Percentiles rank a stretch among this genome's conserved stretches.
Evolutionary conservation across 2,329 filamentous ascomycete genomes (phyloP).

Genomic region (Aspergillus ochraceus): DNA sequence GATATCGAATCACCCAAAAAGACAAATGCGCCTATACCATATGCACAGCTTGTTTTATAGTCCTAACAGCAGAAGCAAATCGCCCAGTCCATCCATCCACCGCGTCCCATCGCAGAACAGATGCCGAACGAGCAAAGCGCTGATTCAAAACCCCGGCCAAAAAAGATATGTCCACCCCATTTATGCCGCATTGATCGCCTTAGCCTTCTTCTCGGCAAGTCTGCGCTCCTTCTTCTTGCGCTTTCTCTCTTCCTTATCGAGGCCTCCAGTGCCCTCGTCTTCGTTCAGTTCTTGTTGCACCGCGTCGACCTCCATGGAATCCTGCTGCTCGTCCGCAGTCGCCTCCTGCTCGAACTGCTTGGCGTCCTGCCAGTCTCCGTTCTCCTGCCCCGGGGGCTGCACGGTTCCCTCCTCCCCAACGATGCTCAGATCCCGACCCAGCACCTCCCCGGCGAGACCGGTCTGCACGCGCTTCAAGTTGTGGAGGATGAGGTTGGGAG

Average conservation of each 20-base stretch:
- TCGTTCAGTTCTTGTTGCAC: conserved; percentile 42
- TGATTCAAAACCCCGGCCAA: not conserved
- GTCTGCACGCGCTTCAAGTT: conserved; percentile 48
- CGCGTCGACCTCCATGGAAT: conserved; percentile 40
- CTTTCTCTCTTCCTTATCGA: conserved; percentile 56
- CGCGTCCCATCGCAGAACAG: conserved; percentile 2
- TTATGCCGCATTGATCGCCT: conserved; percentile 28
- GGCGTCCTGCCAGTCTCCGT: conserved; percentile 39
- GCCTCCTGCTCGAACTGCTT: conserved; percentile 43
- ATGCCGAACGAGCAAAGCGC: not conserved
- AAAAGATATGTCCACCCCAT: not conserved
- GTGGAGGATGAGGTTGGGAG: conserved; percentile 45
- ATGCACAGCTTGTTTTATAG: conserved; percentile 10
- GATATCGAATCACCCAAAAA: conserved; percentile 18
- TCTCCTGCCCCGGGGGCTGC: conserved; percentile 22
- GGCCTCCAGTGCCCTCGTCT: conserved; percentile 24
- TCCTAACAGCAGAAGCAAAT: not conserved
- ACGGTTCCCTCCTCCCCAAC: conserved; percentile 33
- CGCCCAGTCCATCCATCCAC: conserved; percentile 2
- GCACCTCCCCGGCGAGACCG: conserved; percentile 42
- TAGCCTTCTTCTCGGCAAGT: conserved; percentile 45
- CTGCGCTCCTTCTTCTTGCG: conserved; percentile 56
- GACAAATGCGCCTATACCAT: conserved; percentile 12
- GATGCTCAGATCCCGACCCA: conserved; percentile 42
- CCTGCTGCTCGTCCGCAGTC: conserved; percentile 42